These are phyloP conservation scores for Fibroporia radiculosa DNA, from an alignment of 768 basidiomycete genomes.

Conservation along the genomic window DNA sequence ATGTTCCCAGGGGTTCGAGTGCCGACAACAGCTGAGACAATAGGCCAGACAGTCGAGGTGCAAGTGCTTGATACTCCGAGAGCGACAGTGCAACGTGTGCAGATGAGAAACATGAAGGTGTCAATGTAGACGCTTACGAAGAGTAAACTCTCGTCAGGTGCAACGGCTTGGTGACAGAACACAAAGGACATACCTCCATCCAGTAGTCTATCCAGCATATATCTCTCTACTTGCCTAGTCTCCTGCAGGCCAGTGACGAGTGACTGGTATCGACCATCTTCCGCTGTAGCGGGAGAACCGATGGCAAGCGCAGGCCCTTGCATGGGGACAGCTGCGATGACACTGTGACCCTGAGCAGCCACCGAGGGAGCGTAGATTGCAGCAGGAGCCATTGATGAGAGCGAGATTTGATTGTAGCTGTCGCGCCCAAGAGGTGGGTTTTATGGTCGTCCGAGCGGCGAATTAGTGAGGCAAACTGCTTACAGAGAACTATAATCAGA, in stretches of 20 bases:
- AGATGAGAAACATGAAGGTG: constrained; percentile 48
- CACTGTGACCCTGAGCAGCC: constrained; percentile 16
- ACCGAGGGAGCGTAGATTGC: constrained; percentile 34
- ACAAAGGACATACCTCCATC: constrained; percentile 55
- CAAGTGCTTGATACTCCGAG: constrained; percentile 52
- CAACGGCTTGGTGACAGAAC: neutral
- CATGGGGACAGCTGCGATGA: constrained; percentile 17
- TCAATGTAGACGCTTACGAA: constrained; percentile 47
- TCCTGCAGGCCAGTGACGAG: constrained; percentile 54
- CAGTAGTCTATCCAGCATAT: constrained; percentile 76
- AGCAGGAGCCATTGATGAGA: constrained; percentile 49
- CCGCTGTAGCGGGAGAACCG: constrained; percentile 71
- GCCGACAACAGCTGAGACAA: constrained; percentile 53
- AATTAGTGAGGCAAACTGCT: neutral
- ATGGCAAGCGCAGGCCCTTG: constrained; percentile 59
- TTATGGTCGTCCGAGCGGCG: neutral
- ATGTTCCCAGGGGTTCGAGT: constrained; percentile 58
- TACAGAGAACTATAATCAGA: neutral
- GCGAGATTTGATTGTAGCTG: constrained; percentile 3
- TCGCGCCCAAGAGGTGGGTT: neutral
- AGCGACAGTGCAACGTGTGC: constrained; percentile 61
- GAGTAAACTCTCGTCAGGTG: constrained; percentile 2
- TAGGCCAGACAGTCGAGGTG: constrained; percentile 44
- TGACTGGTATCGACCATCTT: constrained; percentile 72
- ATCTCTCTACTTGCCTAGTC: constrained; percentile 56